These are phyloP conservation scores for Neopestalotiopsis rosae DNA, from an alignment of 2,329 filamentous ascomycete species.

Conservation along the genomic window DNA sequence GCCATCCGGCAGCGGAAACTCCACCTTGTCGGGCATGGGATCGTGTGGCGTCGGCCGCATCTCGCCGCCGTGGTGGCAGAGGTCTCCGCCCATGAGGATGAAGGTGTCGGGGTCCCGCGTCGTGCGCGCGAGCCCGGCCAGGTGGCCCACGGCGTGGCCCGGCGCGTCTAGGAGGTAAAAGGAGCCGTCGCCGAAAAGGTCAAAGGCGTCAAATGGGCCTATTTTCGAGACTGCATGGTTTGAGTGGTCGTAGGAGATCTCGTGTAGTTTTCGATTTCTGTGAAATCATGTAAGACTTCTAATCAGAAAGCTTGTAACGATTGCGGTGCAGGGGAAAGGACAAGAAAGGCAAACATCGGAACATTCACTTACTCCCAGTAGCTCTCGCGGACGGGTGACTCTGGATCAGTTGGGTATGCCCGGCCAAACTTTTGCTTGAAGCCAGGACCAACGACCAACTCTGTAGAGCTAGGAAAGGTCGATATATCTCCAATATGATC, in stretches of 20 bases:
- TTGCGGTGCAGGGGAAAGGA: too few relatives aligned
- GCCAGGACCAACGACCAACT: slow-evolving; percentile 45
- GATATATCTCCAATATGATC: slow-evolving; percentile 54
- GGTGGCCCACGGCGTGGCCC: slow-evolving; percentile 39
- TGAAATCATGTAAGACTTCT: too few relatives aligned
- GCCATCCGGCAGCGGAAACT: neutral
- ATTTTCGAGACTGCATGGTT: slow-evolving; percentile 5
- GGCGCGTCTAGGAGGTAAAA: slow-evolving; percentile 42
- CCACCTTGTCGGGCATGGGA: slow-evolving; percentile 33
- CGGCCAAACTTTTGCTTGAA: slow-evolving; percentile 29
- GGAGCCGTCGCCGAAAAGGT: slow-evolving; percentile 41
- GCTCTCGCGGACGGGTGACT: slow-evolving; percentile 25
- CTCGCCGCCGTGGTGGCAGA: slow-evolving; percentile 45
- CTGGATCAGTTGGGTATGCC: slow-evolving; percentile 26
- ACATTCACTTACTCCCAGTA: slow-evolving; percentile 22
- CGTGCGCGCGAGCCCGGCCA: slow-evolving; percentile 44
- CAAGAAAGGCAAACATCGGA: neutral
- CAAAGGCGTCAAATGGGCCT: slow-evolving; percentile 34
- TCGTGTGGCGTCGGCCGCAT: slow-evolving; percentile 41
- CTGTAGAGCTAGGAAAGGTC: slow-evolving; percentile 46
- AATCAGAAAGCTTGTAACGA: too few relatives aligned
- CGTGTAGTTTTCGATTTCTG: slow-evolving; percentile 28
- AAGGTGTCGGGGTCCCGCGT: slow-evolving; percentile 41
- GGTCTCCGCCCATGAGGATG: slow-evolving; percentile 48
- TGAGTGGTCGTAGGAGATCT: slow-evolving; percentile 30